Evolutionary conservation across 1,139 yeast genomes (phyloP), one percentile per base, ranked within the genome.

Genomic region (Lodderomyces orthopsilosis): DNA sequence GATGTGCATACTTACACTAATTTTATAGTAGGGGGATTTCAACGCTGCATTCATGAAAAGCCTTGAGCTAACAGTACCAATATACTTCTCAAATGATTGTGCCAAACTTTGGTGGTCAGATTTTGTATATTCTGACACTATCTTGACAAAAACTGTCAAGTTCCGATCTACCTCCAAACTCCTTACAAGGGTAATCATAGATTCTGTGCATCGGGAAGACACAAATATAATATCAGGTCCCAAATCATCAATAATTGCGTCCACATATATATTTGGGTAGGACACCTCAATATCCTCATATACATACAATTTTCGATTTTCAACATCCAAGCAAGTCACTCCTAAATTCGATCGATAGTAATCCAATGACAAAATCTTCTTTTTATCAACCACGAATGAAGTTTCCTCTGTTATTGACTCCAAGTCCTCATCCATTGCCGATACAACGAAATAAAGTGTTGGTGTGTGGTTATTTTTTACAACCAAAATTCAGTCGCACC

Each of bases 221-320:
- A 38, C 33, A 30, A 47, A 44, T 1, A 51, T 34, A 14, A 37
- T 23, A 10, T 37, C 45, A 10, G 51, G 53, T 14, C 38, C 34
- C 12, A 47, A 34, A 18, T 51, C 52, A 37, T 41, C 46, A 12
- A 51, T 42, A 3, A 48, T 38, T 18, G 47, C 35, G 23, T 41
- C 45, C n/a, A 48, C 40, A 17, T 47, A 47, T 6, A 34, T 42
- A 8, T 34, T 24, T 21, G 48, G 47, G 35, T 37, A 38, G 13
- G 37, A 34, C 19, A 44, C 28, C 24, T 44, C 46, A 39, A 41
- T 43, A 41, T 50, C 53, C 23, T 50, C 51, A 39, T 39, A 44
- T 6, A 48, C 41, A 9, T 30, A 38, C 3, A 48, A 30, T 3
- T 18, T 38, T 28, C 37, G 30, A 19, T 32, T 22, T 9, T 37